A percentile compares a stretch with the other conserved stretches of the same genome.
Evolutionary conservation across 768 basidiomycete species (phyloP).

Genomic region (Pleurotus cornucopiae): DNA sequence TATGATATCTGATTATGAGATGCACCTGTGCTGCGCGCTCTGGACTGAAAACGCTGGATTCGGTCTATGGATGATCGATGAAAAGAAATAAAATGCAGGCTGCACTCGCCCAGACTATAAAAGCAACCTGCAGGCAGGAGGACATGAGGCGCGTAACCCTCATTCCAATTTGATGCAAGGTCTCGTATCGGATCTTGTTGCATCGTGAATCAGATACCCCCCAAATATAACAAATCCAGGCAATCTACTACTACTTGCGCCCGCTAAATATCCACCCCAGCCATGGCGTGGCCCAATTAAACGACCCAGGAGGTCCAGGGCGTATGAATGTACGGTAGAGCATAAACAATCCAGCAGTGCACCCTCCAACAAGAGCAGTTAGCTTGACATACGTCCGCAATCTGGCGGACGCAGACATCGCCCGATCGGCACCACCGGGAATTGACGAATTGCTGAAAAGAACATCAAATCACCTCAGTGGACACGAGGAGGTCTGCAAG

Average conservation of each 20-base stretch:
- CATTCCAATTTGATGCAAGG: background rate
- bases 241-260: constrained; percentile 1
- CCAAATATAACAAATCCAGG: background rate
- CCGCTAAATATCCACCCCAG: constrained; percentile 61
- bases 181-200: constrained; percentile 1
- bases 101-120: background rate
- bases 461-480: constrained; percentile 18
- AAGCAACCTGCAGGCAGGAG: constrained; percentile 1
- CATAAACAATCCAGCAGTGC: constrained; percentile 69
- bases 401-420: constrained; percentile 63
- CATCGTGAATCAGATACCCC: background rate
- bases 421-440: constrained; percentile 82
- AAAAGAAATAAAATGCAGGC: background rate
- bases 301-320: constrained; percentile 44
- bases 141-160: constrained; percentile 6
- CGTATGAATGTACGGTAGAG: constrained; percentile 64
- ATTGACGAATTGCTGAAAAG: constrained; percentile 53
- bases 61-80: background rate
- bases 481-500: constrained; percentile 9
- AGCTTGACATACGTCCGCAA: constrained; percentile 69
- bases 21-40: background rate
- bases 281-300: constrained; percentile 60
- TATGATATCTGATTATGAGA: constrained; percentile 6
- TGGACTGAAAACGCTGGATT: background rate
- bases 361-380: constrained; percentile 70